Percentiles rank a stretch among this genome's conserved stretches.
Evolutionary conservation across 2,329 filamentous ascomycete genomes (phyloP).

Genomic region (Fusarium solani-melongenae): DNA sequence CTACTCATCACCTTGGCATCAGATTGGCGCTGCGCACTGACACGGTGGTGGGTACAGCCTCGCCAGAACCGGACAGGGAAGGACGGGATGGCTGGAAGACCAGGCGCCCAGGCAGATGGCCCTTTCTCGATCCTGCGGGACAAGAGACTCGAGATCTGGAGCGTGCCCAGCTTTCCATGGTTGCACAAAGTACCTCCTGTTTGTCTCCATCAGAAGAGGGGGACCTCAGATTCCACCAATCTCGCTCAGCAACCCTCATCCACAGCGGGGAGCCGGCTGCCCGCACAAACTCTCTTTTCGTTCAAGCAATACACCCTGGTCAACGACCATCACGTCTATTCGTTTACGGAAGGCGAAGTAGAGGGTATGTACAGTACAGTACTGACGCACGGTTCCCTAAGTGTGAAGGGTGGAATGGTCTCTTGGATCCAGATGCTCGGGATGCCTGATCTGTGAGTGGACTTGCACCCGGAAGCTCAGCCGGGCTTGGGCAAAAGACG

Average conservation of each 20-base stretch:
- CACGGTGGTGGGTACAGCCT: neutral
- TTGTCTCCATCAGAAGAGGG: neutral
- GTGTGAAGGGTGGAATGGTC: slow-evolving; percentile 4
- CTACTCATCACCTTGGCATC: neutral
- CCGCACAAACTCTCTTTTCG: slow-evolving; percentile 15
- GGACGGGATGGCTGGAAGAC: neutral
- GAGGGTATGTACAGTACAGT: neutral
- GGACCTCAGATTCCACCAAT: neutral
- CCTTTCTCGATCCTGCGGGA: slow-evolving; percentile 1
- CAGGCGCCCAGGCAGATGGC: neutral
- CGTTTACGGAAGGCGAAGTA: neutral
- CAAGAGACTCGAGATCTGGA: slow-evolving; percentile 14
- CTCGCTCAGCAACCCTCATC: slow-evolving; percentile 6
- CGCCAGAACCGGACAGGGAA: neutral
- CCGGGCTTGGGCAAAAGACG: neutral
- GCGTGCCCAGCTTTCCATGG: neutral
- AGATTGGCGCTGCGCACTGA: slow-evolving; percentile 6
- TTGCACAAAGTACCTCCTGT: neutral
- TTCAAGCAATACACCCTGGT: slow-evolving; percentile 9
- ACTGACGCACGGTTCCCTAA: neutral
- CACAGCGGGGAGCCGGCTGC: slow-evolving; percentile 25
- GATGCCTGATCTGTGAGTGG: neutral
- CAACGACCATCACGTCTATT: neutral
- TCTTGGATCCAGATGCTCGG: slow-evolving; percentile 22
- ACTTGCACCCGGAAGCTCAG: neutral